Evolutionary conservation across 2,329 filamentous ascomycete genomes (phyloP).

Genomic region (Teratosphaeria epicoccoides): DNA sequence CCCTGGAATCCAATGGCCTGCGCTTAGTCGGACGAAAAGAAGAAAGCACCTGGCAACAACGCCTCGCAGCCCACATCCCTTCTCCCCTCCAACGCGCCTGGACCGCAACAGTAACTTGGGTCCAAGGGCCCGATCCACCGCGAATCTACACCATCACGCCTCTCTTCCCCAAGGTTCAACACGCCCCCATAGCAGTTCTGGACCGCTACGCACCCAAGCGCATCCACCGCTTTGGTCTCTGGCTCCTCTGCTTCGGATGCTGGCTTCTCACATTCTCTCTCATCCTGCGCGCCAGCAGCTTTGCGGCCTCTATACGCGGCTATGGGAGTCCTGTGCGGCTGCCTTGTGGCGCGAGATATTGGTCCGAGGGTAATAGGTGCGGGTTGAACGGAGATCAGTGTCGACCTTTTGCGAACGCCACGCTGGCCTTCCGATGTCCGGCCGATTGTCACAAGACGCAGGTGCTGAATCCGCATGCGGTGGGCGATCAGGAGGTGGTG

Average conservation of each 20-base stretch:
- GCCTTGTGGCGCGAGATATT: conserved; percentile 58
- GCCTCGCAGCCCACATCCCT: conserved; percentile 18
- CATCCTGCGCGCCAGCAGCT: conserved; percentile 54
- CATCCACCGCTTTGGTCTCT: conserved; percentile 48
- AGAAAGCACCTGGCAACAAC: conserved; percentile 15
- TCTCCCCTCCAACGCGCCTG: conserved; percentile 22
- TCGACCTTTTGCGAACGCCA: conserved; percentile 60
- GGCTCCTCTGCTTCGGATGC: conserved; percentile 49
- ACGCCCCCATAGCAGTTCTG: conserved; percentile 53
- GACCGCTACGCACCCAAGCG: conserved; percentile 51
- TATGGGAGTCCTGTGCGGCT: conserved; percentile 58
- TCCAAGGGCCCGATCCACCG: conserved; percentile 39
- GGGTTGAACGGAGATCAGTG: conserved; percentile 65
- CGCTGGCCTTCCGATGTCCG: conserved; percentile 64
- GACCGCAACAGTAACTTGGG: conserved; percentile 33
- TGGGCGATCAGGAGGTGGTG: conserved; percentile 55
- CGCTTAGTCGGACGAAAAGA: conserved; percentile 7
- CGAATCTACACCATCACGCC: conserved; percentile 39
- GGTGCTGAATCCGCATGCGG: conserved; percentile 61
- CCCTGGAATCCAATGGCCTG: conserved; percentile 18
- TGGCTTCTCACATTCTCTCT: conserved; percentile 63
- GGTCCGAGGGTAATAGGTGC: conserved; percentile 59
- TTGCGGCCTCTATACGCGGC: conserved; percentile 50
- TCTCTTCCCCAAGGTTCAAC: conserved; percentile 56
- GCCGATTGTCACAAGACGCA: conserved; percentile 57